Percentiles rank a stretch among this genome's conserved stretches.
These are phyloP conservation scores for Cladorrhinum sp. DNA, from an alignment of 2,329 filamentous ascomycete species.

Conservation along the genomic window DNA sequence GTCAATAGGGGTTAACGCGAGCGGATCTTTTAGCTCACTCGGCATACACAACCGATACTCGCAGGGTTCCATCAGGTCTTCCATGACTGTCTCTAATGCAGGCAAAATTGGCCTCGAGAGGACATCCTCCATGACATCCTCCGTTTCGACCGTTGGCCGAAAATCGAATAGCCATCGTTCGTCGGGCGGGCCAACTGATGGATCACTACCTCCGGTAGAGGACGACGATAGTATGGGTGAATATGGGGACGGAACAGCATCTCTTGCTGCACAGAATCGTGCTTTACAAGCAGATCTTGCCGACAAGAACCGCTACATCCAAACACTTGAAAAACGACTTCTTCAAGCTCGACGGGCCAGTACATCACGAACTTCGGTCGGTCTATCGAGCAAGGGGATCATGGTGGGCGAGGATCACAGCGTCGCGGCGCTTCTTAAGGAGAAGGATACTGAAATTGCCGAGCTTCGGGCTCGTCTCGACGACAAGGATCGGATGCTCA, in stretches of 20 bases:
- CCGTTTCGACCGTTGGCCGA: constrained; percentile 56
- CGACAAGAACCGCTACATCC: constrained; percentile 97
- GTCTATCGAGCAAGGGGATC: constrained; percentile 61
- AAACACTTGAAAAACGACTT: constrained; percentile 86
- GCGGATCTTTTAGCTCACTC: constrained; percentile 67
- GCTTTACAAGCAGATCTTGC: constrained; percentile 90
- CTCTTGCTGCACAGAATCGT: constrained; percentile 77
- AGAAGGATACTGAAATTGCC: constrained; percentile 90
- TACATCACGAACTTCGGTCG: constrained; percentile 80
- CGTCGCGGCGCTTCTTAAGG: constrained; percentile 67
- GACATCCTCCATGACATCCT: constrained; percentile 65
- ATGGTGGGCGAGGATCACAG: constrained; percentile 78
- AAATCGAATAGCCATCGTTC: constrained; percentile 47
- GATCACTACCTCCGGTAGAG: constrained; percentile 42
- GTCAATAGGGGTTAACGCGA: constrained; percentile 86
- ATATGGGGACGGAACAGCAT: constrained; percentile 82
- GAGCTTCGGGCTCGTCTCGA: constrained; percentile 86
- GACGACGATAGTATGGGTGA: constrained; percentile 74
- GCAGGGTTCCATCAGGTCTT: constrained; percentile 62
- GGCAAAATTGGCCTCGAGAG: constrained; percentile 56
- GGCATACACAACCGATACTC: constrained; percentile 64
- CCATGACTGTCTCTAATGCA: constrained; percentile 61
- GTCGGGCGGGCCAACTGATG: constrained; percentile 38
- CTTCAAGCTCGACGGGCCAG: constrained; percentile 87
- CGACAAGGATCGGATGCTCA: constrained; percentile 92